phyloP scores from a whole-genome alignment of 495 filamentous ascomycete species.

The Xylaria scruposa region DNA sequence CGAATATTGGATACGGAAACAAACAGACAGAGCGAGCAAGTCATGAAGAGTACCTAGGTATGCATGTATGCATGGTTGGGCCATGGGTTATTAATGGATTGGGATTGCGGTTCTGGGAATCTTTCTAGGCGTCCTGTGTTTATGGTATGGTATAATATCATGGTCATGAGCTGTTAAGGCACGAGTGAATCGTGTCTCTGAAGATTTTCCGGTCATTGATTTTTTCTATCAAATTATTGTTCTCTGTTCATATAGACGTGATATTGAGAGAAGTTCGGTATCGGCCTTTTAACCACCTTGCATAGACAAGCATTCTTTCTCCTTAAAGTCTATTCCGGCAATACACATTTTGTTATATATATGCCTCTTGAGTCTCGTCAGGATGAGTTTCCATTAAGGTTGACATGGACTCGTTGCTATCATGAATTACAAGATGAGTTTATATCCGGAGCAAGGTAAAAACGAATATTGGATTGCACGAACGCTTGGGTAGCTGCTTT shows the following conservation, averaged over 20 bases:
- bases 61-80: too few species aligned
- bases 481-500: too few species aligned
- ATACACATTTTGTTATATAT: neutral
- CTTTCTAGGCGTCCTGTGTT: conserved; percentile 8
- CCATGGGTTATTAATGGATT: neutral
- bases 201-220: too few species aligned
- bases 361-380: neutral
- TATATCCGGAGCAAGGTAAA: too few species aligned
- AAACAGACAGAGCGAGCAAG: neutral
- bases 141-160: neutral
- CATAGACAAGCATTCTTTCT: neutral
- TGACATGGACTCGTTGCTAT: too few species aligned
- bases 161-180: neutral
- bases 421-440: too few species aligned
- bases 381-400: too few species aligned
- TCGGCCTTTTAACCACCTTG: neutral
- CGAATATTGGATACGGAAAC: neutral
- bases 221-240: too few species aligned
- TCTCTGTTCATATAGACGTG: too few species aligned
- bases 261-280: too few species aligned
- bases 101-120: conserved; percentile 5
- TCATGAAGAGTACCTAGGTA: neutral
- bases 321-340: neutral
- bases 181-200: neutral
- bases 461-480: too few species aligned